Base-by-base conservation (phyloP, 768 basidiomycete genomes). In the Mycena galopus region DNA sequence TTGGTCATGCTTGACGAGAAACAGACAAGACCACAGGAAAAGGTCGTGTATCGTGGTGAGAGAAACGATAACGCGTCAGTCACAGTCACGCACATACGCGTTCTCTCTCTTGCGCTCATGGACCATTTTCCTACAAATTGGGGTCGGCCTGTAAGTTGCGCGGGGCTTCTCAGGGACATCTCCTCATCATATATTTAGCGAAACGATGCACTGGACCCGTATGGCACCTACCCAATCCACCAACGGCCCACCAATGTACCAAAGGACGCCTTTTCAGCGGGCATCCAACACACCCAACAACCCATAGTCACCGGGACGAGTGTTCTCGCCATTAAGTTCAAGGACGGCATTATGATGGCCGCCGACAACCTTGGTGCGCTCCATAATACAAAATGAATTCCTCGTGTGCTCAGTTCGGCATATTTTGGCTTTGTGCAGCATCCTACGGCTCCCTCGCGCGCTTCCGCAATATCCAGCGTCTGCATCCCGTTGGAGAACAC, bases 331-430 rank as follows among this genome's bases (percentile, higher is more conserved):
- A 87, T 99, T 83, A 94, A 95, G 83, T 99, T 89, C 88, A n/a
- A n/a, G n/a, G n/a, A n/a, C n/a, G n/a, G n/a, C n/a, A n/a, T n/a
- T 75, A 97, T 99, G 95, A 92, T 99, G 88, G 96, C 98, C 33
- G 96, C 98, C 42, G 98, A 99, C 86, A 98, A 93, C 78, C 93
- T 99, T 61, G 97, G 96, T 97, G 73, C 66, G 89, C 81, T 12
- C 47, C 35, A 23, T 42, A 27, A 42, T 69, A 14, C 39, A 21
- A 33, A 29, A 42, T 32, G 35, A 59, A 55, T 51, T 3, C 30
- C 56, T 6, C 37, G 35, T 59, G 47, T 32, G 25, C 50, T 71
- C 4, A 68, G 29, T 27, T 33, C 17, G 57, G 4, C 12, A 21
- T 42, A 42, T 42, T 58, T 58, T 58, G 21, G n/a, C 10, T 21